These are phyloP conservation scores for Macadamia integrifolia DNA, from an alignment of 164 flowering plant genomes.

Conservation along the genomic window DNA sequence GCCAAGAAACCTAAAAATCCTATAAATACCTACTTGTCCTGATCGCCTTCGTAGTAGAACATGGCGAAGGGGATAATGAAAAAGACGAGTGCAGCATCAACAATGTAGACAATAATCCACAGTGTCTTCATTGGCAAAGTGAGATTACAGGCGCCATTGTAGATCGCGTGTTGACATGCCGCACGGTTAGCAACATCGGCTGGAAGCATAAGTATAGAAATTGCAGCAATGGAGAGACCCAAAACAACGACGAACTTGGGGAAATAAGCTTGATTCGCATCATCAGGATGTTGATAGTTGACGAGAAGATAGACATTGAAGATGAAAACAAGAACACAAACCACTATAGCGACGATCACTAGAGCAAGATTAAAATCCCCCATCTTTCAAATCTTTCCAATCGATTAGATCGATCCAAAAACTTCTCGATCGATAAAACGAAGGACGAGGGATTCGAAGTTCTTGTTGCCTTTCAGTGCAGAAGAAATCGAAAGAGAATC, in stretches of 20 bases:
- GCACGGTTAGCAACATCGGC: conserved; percentile 80
- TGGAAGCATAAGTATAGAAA: conserved; percentile 73
- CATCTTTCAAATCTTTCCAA: background rate
- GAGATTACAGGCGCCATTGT: conserved; percentile 68
- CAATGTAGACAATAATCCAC: conserved; percentile 68
- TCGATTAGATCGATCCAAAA: background rate
- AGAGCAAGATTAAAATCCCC: conserved; percentile 74
- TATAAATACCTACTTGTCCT: conserved; percentile 48
- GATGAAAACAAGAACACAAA: conserved; percentile 52
- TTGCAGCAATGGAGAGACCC: conserved; percentile 61
- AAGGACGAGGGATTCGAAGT: background rate
- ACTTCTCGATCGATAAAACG: background rate
- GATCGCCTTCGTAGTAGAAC: conserved; percentile 82
- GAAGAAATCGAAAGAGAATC: background rate
- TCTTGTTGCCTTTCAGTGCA: background rate
- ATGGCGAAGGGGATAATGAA: conserved; percentile 75
- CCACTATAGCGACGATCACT: conserved; percentile 63
- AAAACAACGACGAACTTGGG: conserved; percentile 77
- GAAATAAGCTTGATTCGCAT: conserved; percentile 67
- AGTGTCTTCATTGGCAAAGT: conserved; percentile 75
- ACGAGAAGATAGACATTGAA: conserved; percentile 76
- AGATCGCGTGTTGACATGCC: conserved; percentile 65
- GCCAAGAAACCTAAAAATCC: background rate
- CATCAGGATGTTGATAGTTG: conserved; percentile 78
- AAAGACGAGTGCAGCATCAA: conserved; percentile 69